Percentiles rank a stretch among this genome's conserved stretches.
Evolutionary conservation across 169 alveolate species (phyloP).

Genomic region (Cryptosporidium viatorum): DNA sequence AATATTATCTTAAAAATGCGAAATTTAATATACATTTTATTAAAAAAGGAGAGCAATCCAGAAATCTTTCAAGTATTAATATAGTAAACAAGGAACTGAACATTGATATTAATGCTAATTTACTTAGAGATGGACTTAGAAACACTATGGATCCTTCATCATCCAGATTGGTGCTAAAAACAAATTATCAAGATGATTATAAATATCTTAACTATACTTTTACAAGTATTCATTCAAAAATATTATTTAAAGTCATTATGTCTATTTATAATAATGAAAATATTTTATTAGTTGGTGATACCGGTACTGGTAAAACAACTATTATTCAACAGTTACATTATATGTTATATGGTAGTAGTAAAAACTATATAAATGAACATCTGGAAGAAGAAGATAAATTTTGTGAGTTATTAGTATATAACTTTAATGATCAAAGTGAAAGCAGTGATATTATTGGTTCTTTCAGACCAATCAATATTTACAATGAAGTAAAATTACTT

Average conservation of each 20-base stretch:
- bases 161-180: slow-evolving; percentile 8
- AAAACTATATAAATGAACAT: not conserved
- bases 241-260: slow-evolving; percentile 85
- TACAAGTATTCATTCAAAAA: slow-evolving; percentile 83
- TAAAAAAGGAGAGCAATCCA: slow-evolving; percentile 26
- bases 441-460: slow-evolving; percentile 91
- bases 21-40: slow-evolving; percentile 76
- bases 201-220: slow-evolving; percentile 52
- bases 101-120: slow-evolving; percentile 71
- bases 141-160: slow-evolving; percentile 5
- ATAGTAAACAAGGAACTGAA: slow-evolving; percentile 65
- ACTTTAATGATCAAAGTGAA: slow-evolving; percentile 93
- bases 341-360: slow-evolving; percentile 20
- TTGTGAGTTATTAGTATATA: slow-evolving; percentile 90
- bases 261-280: slow-evolving; percentile 91
- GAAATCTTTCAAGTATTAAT: slow-evolving; percentile 40
- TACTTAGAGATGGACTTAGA: not conserved
- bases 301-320: slow-evolving; percentile 99
- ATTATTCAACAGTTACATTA: slow-evolving; percentile 85
- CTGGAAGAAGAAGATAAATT: slow-evolving; percentile 73
- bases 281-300: slow-evolving; percentile 97
- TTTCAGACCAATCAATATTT: slow-evolving; percentile 80
- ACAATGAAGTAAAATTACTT: slow-evolving; percentile 3
- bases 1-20: slow-evolving; percentile 65
- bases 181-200: slow-evolving; percentile 17